Base-by-base conservation (phyloP, 2,329 filamentous ascomycete species). In the Emericellopsis cladophorae region DNA sequence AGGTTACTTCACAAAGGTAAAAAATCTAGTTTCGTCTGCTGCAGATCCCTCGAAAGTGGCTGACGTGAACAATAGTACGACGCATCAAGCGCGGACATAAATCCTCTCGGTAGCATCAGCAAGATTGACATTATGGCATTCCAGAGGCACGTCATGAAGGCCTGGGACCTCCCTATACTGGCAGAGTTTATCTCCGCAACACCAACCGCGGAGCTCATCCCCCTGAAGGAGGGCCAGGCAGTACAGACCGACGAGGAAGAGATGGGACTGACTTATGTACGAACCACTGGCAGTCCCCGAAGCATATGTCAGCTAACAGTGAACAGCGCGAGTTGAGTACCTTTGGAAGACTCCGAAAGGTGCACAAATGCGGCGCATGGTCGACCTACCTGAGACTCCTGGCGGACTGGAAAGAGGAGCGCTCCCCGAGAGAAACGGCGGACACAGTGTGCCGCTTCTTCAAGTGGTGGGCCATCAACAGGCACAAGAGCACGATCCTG, bases 41-140 rank as follows among this genome's bases (percentile, higher is more conserved):
- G 6, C 26, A 29, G 26, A 29, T 29, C 6, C 26, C 12, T 29
- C 12, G 18, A 21, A 21, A 29, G 4, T 29, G 9, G 7, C 26
- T 29, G 26, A 29, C 12, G 26, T 29, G 26, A 29, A 29, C 18
- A 21, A 29, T 29, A 54, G 39, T 52, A 51, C 32, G 50, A 51
- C 24, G 42, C 40, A n/a, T 39, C 32, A 9, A 39, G 29, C 18
- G 42, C 42, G 9, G 42, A 43, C 16, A 40, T 48, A 7, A 42
- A 44, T 12, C 46, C 46, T 3, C 40, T 48, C 14, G 46, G 46
- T 52, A 64, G 62, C 14, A 67, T 66, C 22, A 60, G 45, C 29
- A 85, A 85, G 54, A 74, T 68, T 3, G 81, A 85, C 48, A 66
- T 82, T 2, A 81, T 76, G 51, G 57, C 64, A 14, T 84, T 86